Evolutionary conservation across 2,329 filamentous ascomycete species (phyloP).

Genomic region (Fusarium tupiense): DNA sequence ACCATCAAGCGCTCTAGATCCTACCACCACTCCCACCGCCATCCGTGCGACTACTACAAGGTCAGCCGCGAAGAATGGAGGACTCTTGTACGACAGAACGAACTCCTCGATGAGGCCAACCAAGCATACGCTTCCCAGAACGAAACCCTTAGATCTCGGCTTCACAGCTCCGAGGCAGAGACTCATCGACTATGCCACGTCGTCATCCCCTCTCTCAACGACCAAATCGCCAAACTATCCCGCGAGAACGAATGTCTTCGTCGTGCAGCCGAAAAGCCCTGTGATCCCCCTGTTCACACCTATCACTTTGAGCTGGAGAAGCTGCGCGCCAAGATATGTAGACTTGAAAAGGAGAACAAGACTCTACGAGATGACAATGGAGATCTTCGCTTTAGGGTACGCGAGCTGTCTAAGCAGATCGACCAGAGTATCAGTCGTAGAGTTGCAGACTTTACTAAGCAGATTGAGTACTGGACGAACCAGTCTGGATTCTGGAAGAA

Average conservation of each 20-base stretch:
- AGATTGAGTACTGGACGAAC: conserved; percentile 50
- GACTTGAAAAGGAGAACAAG: conserved; percentile 52
- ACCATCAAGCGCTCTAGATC: conserved; percentile 53
- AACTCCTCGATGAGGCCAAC: conserved; percentile 49
- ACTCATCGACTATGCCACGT: conserved; percentile 46
- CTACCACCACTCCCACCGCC: conserved; percentile 46
- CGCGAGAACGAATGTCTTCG: conserved; percentile 54
- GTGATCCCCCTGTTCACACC: conserved; percentile 37
- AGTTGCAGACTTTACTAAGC: conserved; percentile 46
- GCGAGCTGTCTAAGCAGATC: conserved; percentile 48
- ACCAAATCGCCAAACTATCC: conserved; percentile 49
- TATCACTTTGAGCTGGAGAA: conserved; percentile 45
- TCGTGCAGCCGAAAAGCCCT: conserved; percentile 47
- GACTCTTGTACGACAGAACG: conserved; percentile 50
- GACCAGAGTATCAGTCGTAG: conserved; percentile 46
- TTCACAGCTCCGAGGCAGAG: conserved; percentile 50
- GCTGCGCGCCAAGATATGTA: conserved; percentile 47
- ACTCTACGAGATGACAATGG: conserved; percentile 49
- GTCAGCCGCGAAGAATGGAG: conserved; percentile 52
- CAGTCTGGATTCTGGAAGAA: conserved; percentile 46
- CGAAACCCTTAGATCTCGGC: conserved; percentile 48
- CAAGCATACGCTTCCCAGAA: conserved; percentile 47
- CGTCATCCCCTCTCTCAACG: conserved; percentile 50
- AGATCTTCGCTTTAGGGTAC: conserved; percentile 47
- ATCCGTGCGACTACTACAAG: conserved; percentile 49